A percentile compares a stretch with the other conserved stretches of the same genome.
Evolutionary conservation across 768 basidiomycete genomes (phyloP).

Genomic region (Hericium erinaceus): DNA sequence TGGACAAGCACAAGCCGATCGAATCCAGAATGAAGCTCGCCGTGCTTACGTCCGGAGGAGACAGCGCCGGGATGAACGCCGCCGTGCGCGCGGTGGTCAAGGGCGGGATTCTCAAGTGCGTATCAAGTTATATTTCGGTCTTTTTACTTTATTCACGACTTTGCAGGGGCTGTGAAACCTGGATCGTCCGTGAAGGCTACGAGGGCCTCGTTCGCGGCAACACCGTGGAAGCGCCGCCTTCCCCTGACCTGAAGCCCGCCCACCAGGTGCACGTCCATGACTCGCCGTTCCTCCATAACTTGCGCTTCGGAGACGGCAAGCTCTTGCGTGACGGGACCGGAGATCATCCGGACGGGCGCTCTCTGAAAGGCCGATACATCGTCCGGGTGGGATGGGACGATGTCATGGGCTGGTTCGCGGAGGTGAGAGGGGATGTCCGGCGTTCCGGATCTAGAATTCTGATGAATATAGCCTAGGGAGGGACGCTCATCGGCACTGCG

Average conservation of each 20-base stretch:
- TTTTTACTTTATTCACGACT: too few species aligned
- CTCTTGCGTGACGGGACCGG: conserved; percentile 75
- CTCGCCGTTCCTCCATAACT: conserved; percentile 49
- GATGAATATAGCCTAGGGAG: conserved; percentile 44
- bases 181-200: conserved; percentile 96
- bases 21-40: conserved; percentile 69
- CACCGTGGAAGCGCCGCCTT: conserved; percentile 12
- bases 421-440: conserved; percentile 37
- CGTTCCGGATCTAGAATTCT: background rate
- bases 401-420: conserved; percentile 87
- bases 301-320: conserved; percentile 76
- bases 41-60: conserved; percentile 91
- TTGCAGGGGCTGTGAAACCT: conserved; percentile 86
- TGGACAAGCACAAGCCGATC: background rate
- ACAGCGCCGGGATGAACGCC: conserved; percentile 97
- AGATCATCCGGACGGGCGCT: conserved; percentile 55
- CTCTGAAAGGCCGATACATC: conserved; percentile 86
- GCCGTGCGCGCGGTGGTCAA: conserved; percentile 91
- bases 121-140: background rate
- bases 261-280: conserved; percentile 16
- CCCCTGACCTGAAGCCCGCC: conserved; percentile 16
- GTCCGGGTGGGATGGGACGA: conserved; percentile 98
- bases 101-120: conserved; percentile 82
- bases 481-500: conserved; percentile 94
- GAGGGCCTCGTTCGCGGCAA: conserved; percentile 97